Conservation (phyloP, 352 stramenopile species). For the Achlya hypogyna region DNA sequence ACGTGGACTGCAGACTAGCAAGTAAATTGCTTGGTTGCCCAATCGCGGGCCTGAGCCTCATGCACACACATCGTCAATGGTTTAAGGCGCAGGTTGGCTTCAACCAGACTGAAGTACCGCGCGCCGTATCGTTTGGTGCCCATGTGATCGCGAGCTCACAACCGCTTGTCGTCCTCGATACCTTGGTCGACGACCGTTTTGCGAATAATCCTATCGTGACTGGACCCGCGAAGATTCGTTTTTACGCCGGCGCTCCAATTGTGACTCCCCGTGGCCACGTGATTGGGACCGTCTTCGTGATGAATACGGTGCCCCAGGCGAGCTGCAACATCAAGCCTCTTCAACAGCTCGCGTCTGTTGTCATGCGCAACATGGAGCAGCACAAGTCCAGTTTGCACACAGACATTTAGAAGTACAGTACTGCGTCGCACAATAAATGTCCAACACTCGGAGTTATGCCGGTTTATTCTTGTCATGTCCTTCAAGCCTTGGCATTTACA, state of each 20-base stretch:
- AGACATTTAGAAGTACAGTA: no score
- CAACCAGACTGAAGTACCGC: not conserved
- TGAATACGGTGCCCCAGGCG: not conserved
- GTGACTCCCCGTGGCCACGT: not conserved
- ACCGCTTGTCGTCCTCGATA: conserved; percentile 36
- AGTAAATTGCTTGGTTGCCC: conserved; percentile 82
- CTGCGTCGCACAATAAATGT: no score
- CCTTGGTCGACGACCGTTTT: conserved; percentile 47
- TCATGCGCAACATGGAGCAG: not conserved
- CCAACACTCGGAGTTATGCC: no score
- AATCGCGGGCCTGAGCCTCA: conserved; percentile 69
- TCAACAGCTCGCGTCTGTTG: not conserved
- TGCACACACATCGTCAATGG: not conserved
- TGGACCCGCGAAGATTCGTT: conserved; percentile 48
- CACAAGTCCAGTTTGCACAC: no score
- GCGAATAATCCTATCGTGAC: conserved; percentile 41
- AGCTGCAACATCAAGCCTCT: not conserved
- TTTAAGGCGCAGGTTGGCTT: not conserved
- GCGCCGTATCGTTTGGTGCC: not conserved
- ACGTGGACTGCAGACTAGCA: conserved; percentile 33
- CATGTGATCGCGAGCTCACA: not conserved
- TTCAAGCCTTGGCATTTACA: no score
- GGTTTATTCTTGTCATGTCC: no score
- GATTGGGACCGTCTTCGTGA: conserved; percentile 10
- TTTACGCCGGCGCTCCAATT: conserved; percentile 54